A percentile compares a stretch with the other conserved stretches of the same genome.
These are phyloP conservation scores for Mycena indigotica DNA, from an alignment of 768 basidiomycete genomes.

Conservation along the genomic window DNA sequence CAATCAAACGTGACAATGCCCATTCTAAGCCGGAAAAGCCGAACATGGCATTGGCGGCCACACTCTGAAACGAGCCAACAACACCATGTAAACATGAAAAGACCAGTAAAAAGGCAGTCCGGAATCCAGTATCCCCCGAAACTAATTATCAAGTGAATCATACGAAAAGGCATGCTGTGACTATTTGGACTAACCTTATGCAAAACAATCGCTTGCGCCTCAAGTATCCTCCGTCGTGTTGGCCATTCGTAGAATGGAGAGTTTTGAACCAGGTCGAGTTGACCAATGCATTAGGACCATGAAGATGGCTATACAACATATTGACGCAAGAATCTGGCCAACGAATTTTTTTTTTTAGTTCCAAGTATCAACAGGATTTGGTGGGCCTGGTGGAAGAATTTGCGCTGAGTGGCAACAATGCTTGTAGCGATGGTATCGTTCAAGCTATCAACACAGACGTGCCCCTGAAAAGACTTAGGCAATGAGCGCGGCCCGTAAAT, in stretches of 20 bases:
- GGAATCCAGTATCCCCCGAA: slow-evolving; percentile 80
- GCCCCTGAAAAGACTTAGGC: slow-evolving; percentile 54
- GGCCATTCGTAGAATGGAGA: slow-evolving; percentile 74
- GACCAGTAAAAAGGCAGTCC: slow-evolving; percentile 80
- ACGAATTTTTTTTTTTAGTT: slow-evolving; percentile 67
- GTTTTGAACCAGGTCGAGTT: slow-evolving; percentile 86
- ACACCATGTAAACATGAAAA: slow-evolving; percentile 86
- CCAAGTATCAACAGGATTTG: slow-evolving; percentile 64
- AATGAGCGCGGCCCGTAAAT: background rate
- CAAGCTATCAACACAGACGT: slow-evolving; percentile 83
- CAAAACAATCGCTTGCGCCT: slow-evolving; percentile 80
- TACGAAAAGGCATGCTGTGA: too few relatives aligned
- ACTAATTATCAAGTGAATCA: slow-evolving; percentile 55
- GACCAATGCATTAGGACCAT: slow-evolving; percentile 86
- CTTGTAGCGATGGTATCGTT: slow-evolving; percentile 74
- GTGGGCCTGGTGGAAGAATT: slow-evolving; percentile 71
- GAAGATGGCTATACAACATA: slow-evolving; percentile 84
- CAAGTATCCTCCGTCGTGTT: slow-evolving; percentile 68
- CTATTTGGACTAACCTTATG: too few relatives aligned
- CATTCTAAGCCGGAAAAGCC: slow-evolving; percentile 78
- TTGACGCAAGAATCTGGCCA: slow-evolving; percentile 72
- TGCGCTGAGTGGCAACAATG: slow-evolving; percentile 62
- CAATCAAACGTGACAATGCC: slow-evolving; percentile 84
- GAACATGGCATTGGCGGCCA: slow-evolving; percentile 70
- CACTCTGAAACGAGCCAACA: slow-evolving; percentile 89